Conservation (phyloP, 176 grass and related monocot species). For the Cenchrus fungigraminus region DNA sequence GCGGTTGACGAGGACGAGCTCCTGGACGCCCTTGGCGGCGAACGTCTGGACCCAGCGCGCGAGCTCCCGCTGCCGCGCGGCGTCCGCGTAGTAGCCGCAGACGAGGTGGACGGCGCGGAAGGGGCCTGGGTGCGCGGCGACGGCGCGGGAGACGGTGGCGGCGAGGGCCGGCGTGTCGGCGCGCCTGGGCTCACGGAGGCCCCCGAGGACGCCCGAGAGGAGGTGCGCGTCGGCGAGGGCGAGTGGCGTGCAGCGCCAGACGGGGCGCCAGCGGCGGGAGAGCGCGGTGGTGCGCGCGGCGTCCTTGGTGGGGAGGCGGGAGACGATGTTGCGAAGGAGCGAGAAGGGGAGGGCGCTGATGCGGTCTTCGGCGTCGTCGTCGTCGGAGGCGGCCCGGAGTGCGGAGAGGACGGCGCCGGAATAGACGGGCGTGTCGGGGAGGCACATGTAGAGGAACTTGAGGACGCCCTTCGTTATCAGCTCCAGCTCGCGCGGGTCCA, state of each 20-base stretch:
- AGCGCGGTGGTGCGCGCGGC: background rate
- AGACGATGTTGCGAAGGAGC: constrained; percentile 19
- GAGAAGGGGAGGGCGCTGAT: constrained; percentile 2
- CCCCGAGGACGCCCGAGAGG: background rate
- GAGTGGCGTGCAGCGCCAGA: constrained; percentile 10
- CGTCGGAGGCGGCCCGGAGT: background rate
- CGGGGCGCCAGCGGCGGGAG: background rate
- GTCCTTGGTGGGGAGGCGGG: constrained; percentile 18
- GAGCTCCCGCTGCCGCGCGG: background rate
- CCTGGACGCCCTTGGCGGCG: background rate
- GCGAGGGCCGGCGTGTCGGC: background rate
- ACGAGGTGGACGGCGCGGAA: background rate
- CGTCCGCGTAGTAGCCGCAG: background rate
- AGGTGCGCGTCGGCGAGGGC: background rate
- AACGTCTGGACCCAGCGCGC: constrained; percentile 5
- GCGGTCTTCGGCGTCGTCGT: background rate
- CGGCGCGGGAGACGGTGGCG: background rate
- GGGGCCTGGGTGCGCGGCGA: background rate
- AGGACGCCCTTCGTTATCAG: background rate
- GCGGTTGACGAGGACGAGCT: constrained; percentile 31
- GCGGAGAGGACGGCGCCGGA: background rate
- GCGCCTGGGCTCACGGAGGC: background rate
- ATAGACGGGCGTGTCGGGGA: background rate
- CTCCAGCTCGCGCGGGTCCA: background rate
- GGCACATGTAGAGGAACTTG: background rate